A percentile compares a stretch with the other conserved stretches of the same genome.
These are phyloP conservation scores for Murraya koenigii DNA, from an alignment of 345 rosid species.

Conservation along the genomic window DNA sequence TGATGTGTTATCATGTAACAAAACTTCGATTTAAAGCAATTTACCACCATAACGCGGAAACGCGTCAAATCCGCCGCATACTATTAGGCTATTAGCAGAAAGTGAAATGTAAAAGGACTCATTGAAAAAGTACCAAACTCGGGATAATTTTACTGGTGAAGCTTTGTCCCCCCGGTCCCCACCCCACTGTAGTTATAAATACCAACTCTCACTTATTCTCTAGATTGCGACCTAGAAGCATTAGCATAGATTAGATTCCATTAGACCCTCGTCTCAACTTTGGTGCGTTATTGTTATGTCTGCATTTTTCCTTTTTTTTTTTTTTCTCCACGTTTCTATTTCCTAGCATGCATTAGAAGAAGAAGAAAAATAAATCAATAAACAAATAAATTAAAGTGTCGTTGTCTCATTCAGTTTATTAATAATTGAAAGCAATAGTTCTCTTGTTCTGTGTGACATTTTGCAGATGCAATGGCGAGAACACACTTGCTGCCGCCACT, in stretches of 20 bases:
- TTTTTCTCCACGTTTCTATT: neutral
- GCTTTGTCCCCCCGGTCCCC: constrained; percentile 18
- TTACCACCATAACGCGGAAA: constrained; percentile 35
- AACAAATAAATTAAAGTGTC: neutral
- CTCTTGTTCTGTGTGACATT: constrained; percentile 8
- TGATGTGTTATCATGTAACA: neutral
- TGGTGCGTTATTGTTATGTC: neutral
- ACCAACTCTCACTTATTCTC: neutral
- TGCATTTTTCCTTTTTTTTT: neutral
- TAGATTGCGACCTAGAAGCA: constrained; percentile 4
- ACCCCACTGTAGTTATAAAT: constrained; percentile 1
- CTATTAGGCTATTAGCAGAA: too few relatives aligned
- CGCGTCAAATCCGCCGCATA: constrained; percentile 42
- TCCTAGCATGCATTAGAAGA: constrained; percentile 3
- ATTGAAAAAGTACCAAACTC: neutral
- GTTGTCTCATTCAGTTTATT: constrained; percentile 7
- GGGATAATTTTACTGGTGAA: neutral
- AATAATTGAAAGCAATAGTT: neutral
- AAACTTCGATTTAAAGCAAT: constrained; percentile 45
- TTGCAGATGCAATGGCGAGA: constrained; percentile 28
- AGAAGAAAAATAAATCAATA: too few relatives aligned
- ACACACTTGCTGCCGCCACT: constrained; percentile 24
- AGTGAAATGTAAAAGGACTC: neutral
- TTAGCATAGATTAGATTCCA: neutral
- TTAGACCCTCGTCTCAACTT: neutral